Base-by-base conservation (phyloP, 1,139 yeast species). In the Lodderomyces jiufengensis region DNA sequence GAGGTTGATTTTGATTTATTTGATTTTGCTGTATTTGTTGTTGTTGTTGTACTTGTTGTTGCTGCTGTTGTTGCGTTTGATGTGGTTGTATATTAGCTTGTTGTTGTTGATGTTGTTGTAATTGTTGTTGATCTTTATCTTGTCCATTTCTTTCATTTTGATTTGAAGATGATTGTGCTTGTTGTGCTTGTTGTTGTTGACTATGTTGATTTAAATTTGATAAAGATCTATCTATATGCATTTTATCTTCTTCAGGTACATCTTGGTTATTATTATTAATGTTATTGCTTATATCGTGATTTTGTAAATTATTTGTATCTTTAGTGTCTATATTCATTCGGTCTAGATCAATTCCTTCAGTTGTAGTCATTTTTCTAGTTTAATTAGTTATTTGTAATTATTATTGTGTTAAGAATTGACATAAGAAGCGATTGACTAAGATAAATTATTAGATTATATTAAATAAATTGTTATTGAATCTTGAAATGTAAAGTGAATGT, bases 331-430 rank as follows among this genome's bases (percentile, higher is more conserved):
- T 51, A 41, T 62, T 63, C 56, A 63, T 56, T 38, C 62, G 63
- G 36, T 72, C 79, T 46, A 52, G 44, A 20, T 59, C 65, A 30
- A 50, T 49, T 33, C 66, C 73, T 33, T 68, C 75, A 3, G 70
- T 67, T 25, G 68, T 52, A 21, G 67, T 62, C 32, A 69, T 18
- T 7, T 5, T 18, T 18, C 6, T 18, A 7, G n/a, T n/a, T n/a
- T n/a, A n/a, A n/a, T n/a, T n/a, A 5, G 20, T 18, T 5, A 18
- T 5, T 18, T 18, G 20, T 18, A 18, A 5, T 5, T 18, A 5
- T 18, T n/a, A n/a, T n/a, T n/a, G n/a, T n/a, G n/a, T n/a, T n/a
- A n/a, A n/a, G n/a, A n/a, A 7, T 18, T 18, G 20, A 18, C 20
- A 18, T 18, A n/a, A n/a, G n/a, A n/a, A n/a, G n/a, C n/a, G n/a